A percentile compares a stretch with the other conserved stretches of the same genome.
Evolutionary conservation across 108 stramenopile species (phyloP).

Genomic region (Skeletonema marinoi): DNA sequence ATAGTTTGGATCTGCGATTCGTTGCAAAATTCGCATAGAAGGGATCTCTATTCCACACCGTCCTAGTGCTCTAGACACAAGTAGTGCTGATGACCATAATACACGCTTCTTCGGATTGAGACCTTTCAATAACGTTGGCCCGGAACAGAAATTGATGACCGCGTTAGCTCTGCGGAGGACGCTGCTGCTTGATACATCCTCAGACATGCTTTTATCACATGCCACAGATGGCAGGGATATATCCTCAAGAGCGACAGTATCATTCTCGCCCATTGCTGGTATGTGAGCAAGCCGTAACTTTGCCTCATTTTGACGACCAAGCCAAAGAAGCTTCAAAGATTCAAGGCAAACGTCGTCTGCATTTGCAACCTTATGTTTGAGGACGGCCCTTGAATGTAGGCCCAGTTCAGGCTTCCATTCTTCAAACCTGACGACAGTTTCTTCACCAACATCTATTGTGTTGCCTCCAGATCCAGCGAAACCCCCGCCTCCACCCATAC

Average conservation of each 20-base stretch:
- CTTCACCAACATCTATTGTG: slow-evolving; percentile 8
- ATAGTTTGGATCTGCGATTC: slow-evolving; percentile 33
- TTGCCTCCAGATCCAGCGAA: slow-evolving; percentile 55
- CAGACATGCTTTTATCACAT: background rate
- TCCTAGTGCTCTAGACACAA: slow-evolving; percentile 55
- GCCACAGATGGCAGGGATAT: slow-evolving; percentile 7
- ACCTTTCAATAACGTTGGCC: slow-evolving; percentile 60
- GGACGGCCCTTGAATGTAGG: slow-evolving; percentile 37
- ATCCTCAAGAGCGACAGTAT: slow-evolving; percentile 1
- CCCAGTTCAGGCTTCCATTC: slow-evolving; percentile 63
- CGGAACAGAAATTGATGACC: slow-evolving; percentile 69
- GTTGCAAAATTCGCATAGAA: slow-evolving; percentile 42
- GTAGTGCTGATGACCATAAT: slow-evolving; percentile 58
- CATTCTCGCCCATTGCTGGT: slow-evolving; percentile 14
- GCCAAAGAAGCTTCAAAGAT: slow-evolving; percentile 70
- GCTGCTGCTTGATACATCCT: background rate
- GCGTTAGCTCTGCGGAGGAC: slow-evolving; percentile 55
- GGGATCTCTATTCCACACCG: slow-evolving; percentile 72
- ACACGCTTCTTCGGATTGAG: slow-evolving; percentile 60
- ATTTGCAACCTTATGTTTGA: slow-evolving; percentile 23
- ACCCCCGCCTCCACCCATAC: slow-evolving; percentile 80
- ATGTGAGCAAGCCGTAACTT: slow-evolving; percentile 48
- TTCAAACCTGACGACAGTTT: slow-evolving; percentile 50
- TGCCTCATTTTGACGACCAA: slow-evolving; percentile 50
- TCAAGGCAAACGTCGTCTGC: slow-evolving; percentile 50